These are phyloP conservation scores for Warburgia ugandensis DNA, from an alignment of 164 flowering plant species.

Conservation along the genomic window DNA sequence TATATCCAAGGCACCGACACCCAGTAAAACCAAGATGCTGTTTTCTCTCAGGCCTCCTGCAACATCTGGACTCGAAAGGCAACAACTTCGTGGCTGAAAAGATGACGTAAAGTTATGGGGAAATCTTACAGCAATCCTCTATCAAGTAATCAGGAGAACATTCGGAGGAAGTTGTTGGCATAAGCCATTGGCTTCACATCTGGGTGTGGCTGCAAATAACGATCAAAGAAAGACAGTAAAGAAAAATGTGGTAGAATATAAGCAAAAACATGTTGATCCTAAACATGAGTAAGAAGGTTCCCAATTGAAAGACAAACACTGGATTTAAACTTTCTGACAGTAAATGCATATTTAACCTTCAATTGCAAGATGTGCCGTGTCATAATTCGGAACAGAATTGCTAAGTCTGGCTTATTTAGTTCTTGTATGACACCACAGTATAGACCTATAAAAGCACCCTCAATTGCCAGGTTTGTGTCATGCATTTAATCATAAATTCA, in stretches of 20 bases:
- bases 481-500: too few species aligned
- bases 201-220: constrained; percentile 73
- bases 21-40: neutral
- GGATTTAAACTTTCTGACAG: too few species aligned
- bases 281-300: neutral
- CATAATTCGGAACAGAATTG: too few species aligned
- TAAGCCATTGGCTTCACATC: constrained; percentile 98
- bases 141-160: constrained; percentile 47
- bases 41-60: constrained; percentile 4
- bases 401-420: too few species aligned
- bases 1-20: neutral
- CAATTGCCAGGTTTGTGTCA: too few species aligned
- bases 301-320: too few species aligned
- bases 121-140: constrained; percentile 1
- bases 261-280: neutral
- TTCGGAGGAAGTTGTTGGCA: constrained; percentile 86
- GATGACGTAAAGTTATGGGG: neutral
- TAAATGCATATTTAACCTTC: too few species aligned
- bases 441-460: too few species aligned
- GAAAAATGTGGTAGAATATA: neutral
- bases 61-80: neutral
- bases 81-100: too few species aligned
- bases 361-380: too few species aligned
- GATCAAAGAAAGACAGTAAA: neutral
- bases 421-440: too few species aligned